Conservation (phyloP, 177 flowering plant genomes). For the Vitis hybrid region DNA sequence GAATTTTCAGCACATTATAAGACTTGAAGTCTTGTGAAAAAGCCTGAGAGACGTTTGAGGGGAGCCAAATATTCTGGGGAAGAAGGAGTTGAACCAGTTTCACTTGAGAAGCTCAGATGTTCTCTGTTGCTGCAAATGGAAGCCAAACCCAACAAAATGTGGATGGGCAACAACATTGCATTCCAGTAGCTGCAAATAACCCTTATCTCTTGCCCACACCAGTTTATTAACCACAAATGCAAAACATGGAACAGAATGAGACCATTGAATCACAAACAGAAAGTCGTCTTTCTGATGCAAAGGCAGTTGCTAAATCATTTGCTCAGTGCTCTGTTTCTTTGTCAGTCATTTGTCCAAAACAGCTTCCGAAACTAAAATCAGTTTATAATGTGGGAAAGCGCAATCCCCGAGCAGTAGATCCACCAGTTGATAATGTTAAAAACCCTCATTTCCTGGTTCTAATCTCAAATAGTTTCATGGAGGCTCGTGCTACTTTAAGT, state of each 20-base stretch:
- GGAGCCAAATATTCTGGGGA: too few species aligned
- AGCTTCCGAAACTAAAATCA: conserved; percentile 73
- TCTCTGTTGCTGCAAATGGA: conserved; percentile 43
- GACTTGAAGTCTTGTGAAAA: too few species aligned
- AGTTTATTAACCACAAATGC: conserved; percentile 57
- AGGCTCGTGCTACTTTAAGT: conserved; percentile 80
- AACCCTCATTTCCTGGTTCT: conserved; percentile 72
- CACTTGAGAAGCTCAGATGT: conserved; percentile 49
- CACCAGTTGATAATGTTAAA: conserved; percentile 63
- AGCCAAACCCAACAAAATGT: conserved; percentile 51
- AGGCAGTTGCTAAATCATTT: conserved; percentile 76
- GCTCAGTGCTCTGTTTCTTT: conserved; percentile 74
- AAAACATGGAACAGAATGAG: conserved; percentile 53
- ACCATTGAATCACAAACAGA: conserved; percentile 49
- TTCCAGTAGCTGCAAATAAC: conserved; percentile 88
- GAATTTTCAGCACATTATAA: too few species aligned
- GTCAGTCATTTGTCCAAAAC: conserved; percentile 88
- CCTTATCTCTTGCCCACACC: conserved; percentile 89
- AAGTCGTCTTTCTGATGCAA: conserved; percentile 72
- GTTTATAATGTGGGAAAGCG: conserved; percentile 82
- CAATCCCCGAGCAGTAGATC: conserved; percentile 62
- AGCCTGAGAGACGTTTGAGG: too few species aligned
- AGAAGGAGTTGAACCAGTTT: too few species aligned
- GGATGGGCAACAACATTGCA: conserved; percentile 74
- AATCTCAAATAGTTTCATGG: conserved; percentile 80